Base-by-base conservation (phyloP, 306 rosid species). In the Datisca glomerata region DNA sequence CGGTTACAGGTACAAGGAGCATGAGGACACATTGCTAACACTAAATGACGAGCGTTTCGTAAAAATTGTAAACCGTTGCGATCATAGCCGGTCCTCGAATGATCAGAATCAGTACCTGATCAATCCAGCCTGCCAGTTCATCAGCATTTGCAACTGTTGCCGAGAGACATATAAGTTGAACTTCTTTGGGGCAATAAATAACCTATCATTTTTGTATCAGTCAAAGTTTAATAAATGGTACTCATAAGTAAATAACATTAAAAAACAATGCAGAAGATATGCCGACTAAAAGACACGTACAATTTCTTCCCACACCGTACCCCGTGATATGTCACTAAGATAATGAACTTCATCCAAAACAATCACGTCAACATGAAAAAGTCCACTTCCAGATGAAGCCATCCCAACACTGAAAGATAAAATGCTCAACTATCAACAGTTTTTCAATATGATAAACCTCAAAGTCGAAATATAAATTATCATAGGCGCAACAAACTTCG, bases 311-410 rank as follows among this genome's bases (percentile, higher is more conserved):
- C 89, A 83, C 61, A 83, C 97, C 34, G 95, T 83, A 47, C 97
- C 97, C 7, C 95, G 89, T 41, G 80, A 89, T 57, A 89, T 80
- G 68, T 89, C 97, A 38, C 97, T 89, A 27, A 89, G 80, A 59
- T 89, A 89, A 77, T 89, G 97, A 72, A 89, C 97, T 73, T 89
- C 97, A 49, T 89, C 97, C 73, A 89, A 69, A 54, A 89, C 86
- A 53, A 89, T 89, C 38, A 75, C 95, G 61, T 89, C 95, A 40
- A 89, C 97, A 41, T 74, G 73, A 49, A 72, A 80, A 50, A 89
- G 94, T 43, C 86, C 75, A 47, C 82, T 56, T 41, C 80, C 72
- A 47, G 91, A 77, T 64, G 97, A 80, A 60, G 56, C 56, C 70
- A 60, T 77, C 54, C 95, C 95, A 57, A 89, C 93, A 47, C 97